phyloP scores from a whole-genome alignment of 768 basidiomycete species.

The Hemileccinum rubropunctum region DNA sequence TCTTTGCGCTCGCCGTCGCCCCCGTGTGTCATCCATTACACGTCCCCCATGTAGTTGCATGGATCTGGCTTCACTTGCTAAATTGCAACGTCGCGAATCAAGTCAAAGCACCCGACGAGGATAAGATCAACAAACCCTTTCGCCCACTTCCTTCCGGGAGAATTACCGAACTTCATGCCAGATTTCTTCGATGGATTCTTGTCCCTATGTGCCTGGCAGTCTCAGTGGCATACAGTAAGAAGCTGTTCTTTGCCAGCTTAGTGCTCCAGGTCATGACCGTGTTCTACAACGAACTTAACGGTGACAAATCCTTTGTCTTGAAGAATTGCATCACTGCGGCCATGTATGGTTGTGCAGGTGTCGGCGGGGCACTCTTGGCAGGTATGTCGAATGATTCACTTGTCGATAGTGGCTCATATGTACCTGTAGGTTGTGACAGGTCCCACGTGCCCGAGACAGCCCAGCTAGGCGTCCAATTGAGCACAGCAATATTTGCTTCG shows the following conservation, averaged over 20 bases:
- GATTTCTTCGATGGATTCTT: conserved; percentile 35
- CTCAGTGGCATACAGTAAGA: conserved; percentile 29
- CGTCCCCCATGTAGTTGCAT: conserved; percentile 28
- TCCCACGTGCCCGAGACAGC: conserved; percentile 8
- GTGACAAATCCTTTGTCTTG: not conserved
- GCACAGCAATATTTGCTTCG: conserved; percentile 27
- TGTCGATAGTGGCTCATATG: too few species aligned
- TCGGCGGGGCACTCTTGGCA: conserved; percentile 34
- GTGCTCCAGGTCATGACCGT: conserved; percentile 19
- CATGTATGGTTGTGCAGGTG: conserved; percentile 33
- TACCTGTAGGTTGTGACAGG: conserved; percentile 13
- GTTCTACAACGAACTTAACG: conserved; percentile 30
- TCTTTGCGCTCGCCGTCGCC: conserved; percentile 29
- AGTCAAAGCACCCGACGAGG: conserved; percentile 36
- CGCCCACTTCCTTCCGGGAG: conserved; percentile 43
- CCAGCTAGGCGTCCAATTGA: conserved; percentile 25
- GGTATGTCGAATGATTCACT: conserved; percentile 18
- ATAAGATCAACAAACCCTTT: conserved; percentile 39
- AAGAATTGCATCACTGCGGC: conserved; percentile 31
- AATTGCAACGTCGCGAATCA: conserved; percentile 42
- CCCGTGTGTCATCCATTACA: conserved; percentile 12
- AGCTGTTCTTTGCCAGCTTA: conserved; percentile 30
- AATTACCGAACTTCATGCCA: conserved; percentile 33
- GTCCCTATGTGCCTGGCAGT: conserved; percentile 30
- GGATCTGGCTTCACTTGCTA: conserved; percentile 45